Evolutionary conservation across 768 basidiomycete species (phyloP), one percentile per base, ranked within the genome.

Genomic region (Leucocoprinus leucothites): DNA sequence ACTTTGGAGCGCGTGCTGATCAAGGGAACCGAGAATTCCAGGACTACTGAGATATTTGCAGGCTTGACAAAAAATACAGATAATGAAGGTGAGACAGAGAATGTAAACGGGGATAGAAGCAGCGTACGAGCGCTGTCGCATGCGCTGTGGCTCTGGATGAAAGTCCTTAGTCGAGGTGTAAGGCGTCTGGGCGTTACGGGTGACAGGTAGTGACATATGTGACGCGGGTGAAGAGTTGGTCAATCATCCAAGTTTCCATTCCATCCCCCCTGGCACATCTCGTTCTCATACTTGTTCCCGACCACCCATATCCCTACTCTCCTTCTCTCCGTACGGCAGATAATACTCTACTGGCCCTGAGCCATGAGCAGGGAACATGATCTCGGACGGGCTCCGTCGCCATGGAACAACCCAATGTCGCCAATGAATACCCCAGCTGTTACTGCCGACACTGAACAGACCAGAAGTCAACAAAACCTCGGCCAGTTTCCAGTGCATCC

Each of bases 291-390:
- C 36, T 22, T 60, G 31, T 40, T 51, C 52, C 51, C 51, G 31
- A 46, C 48, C 44, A 31, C 31, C 16, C 42, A 5, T 57, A 31
- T 35, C 28, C 38, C 38, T 57, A 31, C 43, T 21, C 34, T 36
- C 36, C 57, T 36, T 18, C 28, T n/a, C 38, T 9, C 36, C 31
- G 24, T 24, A n/a, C 9, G 25, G 47, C 51, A 45, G 26, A n/a
- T 19, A 21, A 13, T 13, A 14, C 19, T 48, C 48, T 38, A 28
- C 46, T 49, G 54, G 54, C 41, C 31, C 47, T 43, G 40, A 53
- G 60, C 58, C 50, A 76, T 75, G 74, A 73, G 68, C 64, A 73
- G 66, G 63, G 69, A 69, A 64, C 66, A 71, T 53, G 75, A 75
- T 59, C 63, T 61, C 43, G 60, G 65, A 55, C 64, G 68, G 47